Base-by-base conservation (phyloP, 257 asterid species). In the Solanum rostratum region DNA sequence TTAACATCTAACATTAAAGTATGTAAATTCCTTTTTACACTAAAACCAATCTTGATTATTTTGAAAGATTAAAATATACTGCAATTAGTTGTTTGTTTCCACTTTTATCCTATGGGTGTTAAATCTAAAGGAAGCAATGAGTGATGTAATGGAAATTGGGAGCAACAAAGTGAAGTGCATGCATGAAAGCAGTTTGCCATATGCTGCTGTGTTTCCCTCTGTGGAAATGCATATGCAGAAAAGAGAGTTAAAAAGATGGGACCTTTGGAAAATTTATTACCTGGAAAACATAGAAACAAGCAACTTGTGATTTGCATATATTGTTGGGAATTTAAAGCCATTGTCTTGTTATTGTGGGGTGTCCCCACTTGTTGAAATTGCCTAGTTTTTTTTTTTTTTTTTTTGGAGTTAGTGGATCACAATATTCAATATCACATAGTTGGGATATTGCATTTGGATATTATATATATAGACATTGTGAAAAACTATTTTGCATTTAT, bases 281-380 rank as follows among this genome's bases (percentile, higher is more conserved):
- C 18, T 46, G 18, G 41, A 60, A 57, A 41, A 66, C 39, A 73
- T 73, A 27, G 41, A 60, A 76, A 85, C 82, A 78, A 62, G 54
- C 20, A 55, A 65, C 59, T 83, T 79, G 80, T 73, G 53, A 85
- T 85, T 18, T 81, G 83, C 57, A 81, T 68, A 53, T 59, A 20
- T 49, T 80, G 65, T 20, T 80, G 70, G 81, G 62, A 55, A 55
- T 24, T 76, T 76, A 46, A 81, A 85, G 79, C 84, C 84, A 83
- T 79, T 84, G 74, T 57, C 87, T 15, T 62, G 70, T 39, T 60
- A 69, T 54, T 62, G 79, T 54, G 74, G 50, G 80, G 33, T 74
- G 83, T 30, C 88, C 85, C 88, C 83, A 85, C 79, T 45, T 81
- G 41, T 50, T 11, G 37, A 57, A n/a, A 60, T 53, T 81, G 46